Evolutionary conservation across 176 grass and related monocot genomes (phyloP).

Genomic region (Oryza officinalis): DNA sequence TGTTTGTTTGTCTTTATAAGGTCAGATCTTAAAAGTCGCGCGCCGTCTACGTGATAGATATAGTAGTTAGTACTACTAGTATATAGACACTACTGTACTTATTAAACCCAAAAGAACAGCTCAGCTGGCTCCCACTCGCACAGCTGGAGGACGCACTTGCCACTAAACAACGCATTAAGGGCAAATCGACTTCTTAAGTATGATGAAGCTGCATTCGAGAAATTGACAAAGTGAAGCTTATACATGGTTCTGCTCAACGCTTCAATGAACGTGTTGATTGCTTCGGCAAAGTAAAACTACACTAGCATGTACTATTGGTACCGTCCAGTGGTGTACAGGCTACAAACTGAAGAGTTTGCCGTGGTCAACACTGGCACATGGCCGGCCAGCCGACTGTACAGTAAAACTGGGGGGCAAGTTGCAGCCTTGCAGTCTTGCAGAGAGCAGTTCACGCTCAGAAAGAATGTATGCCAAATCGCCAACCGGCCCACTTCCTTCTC

Average conservation of each 20-base stretch:
- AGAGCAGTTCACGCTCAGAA: slow-evolving; percentile 21
- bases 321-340: slow-evolving; percentile 19
- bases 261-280: slow-evolving; percentile 13
- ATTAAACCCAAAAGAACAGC: slow-evolving; percentile 29
- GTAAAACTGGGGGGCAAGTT: slow-evolving; percentile 30
- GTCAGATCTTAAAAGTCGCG: slow-evolving; percentile 45
- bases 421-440: slow-evolving; percentile 32
- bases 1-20: slow-evolving; percentile 37
- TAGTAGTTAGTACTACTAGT: slow-evolving; percentile 10
- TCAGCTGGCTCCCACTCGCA: slow-evolving; percentile 21
- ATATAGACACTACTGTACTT: background rate
- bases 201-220: slow-evolving; percentile 10
- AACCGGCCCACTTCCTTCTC: background rate
- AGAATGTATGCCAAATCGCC: slow-evolving; percentile 30
- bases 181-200: background rate
- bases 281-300: slow-evolving; percentile 11
- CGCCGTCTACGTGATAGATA: slow-evolving; percentile 54
- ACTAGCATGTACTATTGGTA: background rate
- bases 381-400: slow-evolving; percentile 18
- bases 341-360: slow-evolving; percentile 23
- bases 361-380: slow-evolving; percentile 43
- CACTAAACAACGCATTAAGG: slow-evolving; percentile 23
- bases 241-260: slow-evolving; percentile 14
- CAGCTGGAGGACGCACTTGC: slow-evolving; percentile 40
- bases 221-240: background rate